Evolutionary conservation across 164 flowering plant genomes (phyloP).

Genomic region (Aristolochia californica): DNA sequence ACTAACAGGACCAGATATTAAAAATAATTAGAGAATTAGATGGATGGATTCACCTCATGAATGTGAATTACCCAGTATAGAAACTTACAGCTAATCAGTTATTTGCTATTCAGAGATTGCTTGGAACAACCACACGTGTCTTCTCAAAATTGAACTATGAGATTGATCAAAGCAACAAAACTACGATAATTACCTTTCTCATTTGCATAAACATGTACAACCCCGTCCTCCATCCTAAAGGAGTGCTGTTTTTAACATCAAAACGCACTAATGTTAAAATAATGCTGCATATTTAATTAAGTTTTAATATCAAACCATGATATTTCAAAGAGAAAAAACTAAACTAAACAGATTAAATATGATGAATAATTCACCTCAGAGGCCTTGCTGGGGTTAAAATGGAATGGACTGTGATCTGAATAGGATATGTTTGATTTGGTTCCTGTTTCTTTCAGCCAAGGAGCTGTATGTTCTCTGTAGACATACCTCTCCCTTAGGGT

Average conservation of each 20-base stretch:
- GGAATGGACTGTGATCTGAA: slow-evolving; percentile 77
- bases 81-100: too few relatives aligned
- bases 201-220: slow-evolving; percentile 79
- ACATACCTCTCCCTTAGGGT: slow-evolving; percentile 70
- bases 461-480: slow-evolving; percentile 75
- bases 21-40: too few relatives aligned
- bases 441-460: slow-evolving; percentile 88
- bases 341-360: neutral
- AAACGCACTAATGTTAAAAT: neutral
- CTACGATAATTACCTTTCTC: slow-evolving; percentile 53
- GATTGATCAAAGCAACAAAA: neutral
- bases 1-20: too few relatives aligned
- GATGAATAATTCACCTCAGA: slow-evolving; percentile 50
- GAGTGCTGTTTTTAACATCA: slow-evolving; percentile 48
- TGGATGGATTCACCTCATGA: too few relatives aligned
- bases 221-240: slow-evolving; percentile 93
- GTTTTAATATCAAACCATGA: neutral
- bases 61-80: too few relatives aligned
- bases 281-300: neutral
- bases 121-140: too few relatives aligned
- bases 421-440: slow-evolving; percentile 92
- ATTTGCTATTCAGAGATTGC: too few relatives aligned
- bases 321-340: neutral
- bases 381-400: slow-evolving; percentile 50
- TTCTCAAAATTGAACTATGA: neutral